Percentiles rank a stretch among this genome's conserved stretches.
Evolutionary conservation across 257 asterid genomes (phyloP).

Genomic region (Capsicum chinense): DNA sequence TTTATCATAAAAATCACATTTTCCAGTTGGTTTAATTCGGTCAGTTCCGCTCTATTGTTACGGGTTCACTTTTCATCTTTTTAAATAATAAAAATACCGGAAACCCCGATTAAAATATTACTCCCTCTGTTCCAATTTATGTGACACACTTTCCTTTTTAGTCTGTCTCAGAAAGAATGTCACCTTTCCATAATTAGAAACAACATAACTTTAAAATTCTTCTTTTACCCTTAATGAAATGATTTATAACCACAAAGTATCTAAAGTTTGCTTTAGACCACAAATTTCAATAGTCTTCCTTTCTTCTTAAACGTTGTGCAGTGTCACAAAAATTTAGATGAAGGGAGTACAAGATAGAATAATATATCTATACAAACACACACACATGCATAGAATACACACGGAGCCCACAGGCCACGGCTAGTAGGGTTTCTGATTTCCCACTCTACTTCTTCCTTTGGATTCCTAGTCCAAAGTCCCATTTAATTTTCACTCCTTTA

Average conservation of each 20-base stretch:
- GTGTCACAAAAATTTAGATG: not conserved
- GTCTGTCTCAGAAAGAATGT: not conserved
- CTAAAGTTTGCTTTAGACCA: not conserved
- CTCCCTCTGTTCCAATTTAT: not conserved
- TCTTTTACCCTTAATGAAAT: not conserved
- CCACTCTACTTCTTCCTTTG: slow-evolving; percentile 2
- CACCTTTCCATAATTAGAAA: not conserved
- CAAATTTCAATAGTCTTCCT: not conserved
- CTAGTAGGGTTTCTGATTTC: not conserved
- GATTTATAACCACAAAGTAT: not conserved
- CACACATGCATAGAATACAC: slow-evolving; percentile 1
- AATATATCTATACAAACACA: slow-evolving; percentile 3
- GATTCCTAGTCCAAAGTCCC: not conserved
- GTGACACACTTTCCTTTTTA: not conserved
- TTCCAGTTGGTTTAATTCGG: not conserved
- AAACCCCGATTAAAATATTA: slow-evolving; percentile 13
- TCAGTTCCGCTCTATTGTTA: not conserved
- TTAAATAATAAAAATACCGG: not conserved
- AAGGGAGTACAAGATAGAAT: not conserved
- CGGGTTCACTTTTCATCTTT: not conserved
- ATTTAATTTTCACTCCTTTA: slow-evolving; percentile 8
- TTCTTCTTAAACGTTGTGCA: not conserved
- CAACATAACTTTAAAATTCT: not conserved
- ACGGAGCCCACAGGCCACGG: not conserved
- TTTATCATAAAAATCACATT: slow-evolving; percentile 4